A percentile compares a stretch with the other conserved stretches of the same genome.
Conservation (phyloP, 2,329 filamentous ascomycete genomes). For the Erysiphe pulchra region DNA sequence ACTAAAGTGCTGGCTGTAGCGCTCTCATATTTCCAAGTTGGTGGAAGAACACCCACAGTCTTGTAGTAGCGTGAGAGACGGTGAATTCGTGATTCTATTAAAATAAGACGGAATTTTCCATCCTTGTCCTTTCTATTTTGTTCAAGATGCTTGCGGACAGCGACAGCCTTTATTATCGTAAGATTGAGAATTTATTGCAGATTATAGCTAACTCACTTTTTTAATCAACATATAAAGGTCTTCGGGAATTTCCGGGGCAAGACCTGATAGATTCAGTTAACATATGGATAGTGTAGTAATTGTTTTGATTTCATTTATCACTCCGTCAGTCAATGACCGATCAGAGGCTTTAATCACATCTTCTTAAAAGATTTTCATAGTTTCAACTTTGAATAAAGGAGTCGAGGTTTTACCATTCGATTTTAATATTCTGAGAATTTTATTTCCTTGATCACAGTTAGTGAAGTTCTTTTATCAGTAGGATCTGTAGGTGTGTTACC, state of each 20-base stretch:
- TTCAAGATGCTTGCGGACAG: slow-evolving; percentile 99
- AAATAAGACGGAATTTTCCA: slow-evolving; percentile 99
- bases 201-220: slow-evolving; percentile 42
- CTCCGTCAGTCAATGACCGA: slow-evolving; percentile 80
- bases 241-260: slow-evolving; percentile 95
- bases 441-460: slow-evolving; percentile 50
- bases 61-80: slow-evolving; percentile 99
- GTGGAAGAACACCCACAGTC: slow-evolving; percentile 62
- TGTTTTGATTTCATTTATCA: slow-evolving; percentile 17
- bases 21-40: slow-evolving; percentile 98
- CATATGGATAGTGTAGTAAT: slow-evolving; percentile 54
- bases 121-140: slow-evolving; percentile 99
- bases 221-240: slow-evolving; percentile 99
- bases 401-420: slow-evolving; percentile 46
- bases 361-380: background rate
- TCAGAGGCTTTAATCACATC: slow-evolving; percentile 41
- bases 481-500: slow-evolving; percentile 29
- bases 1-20: slow-evolving; percentile 88
- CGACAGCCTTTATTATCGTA: slow-evolving; percentile 36
- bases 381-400: background rate
- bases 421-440: slow-evolving; percentile 98
- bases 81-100: slow-evolving; percentile 99
- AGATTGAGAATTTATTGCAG: slow-evolving; percentile 3
- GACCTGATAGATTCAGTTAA: slow-evolving; percentile 80
- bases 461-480: background rate